phyloP scores from a whole-genome alignment of 2,329 filamentous ascomycete genomes.

The Bipolaris cookei region DNA sequence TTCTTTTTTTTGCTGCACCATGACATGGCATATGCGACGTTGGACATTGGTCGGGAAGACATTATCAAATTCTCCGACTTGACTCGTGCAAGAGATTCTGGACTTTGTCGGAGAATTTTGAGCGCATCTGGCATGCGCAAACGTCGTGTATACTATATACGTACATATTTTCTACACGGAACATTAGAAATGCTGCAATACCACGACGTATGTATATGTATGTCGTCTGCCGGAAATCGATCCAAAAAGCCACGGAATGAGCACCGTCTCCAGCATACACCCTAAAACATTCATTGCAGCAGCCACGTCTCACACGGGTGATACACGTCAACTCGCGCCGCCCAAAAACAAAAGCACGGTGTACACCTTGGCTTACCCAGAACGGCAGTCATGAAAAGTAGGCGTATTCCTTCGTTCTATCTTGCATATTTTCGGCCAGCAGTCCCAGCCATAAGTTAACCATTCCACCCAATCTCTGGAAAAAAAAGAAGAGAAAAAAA shows the following conservation, averaged over 20 bases:
- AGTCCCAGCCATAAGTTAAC: neutral
- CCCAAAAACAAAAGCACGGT: constrained; percentile 5
- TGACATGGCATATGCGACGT: neutral
- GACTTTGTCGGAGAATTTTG: too few relatives aligned
- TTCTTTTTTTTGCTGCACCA: constrained; percentile 2
- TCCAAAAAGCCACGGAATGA: neutral
- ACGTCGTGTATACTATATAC: too few relatives aligned
- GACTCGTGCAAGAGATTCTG: too few relatives aligned
- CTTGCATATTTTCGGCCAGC: neutral
- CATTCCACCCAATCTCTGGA: neutral
- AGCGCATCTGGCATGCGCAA: neutral
- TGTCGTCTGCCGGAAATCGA: neutral
- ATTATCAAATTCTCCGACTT: too few relatives aligned
- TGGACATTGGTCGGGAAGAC: neutral
- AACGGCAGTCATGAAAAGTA: constrained; percentile 13
- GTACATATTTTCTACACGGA: too few relatives aligned
- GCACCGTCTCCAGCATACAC: neutral
- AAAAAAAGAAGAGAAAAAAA: neutral
- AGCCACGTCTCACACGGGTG: neutral
- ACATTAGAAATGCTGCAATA: too few relatives aligned
- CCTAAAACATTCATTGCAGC: neutral
- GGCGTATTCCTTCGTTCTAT: constrained; percentile 16
- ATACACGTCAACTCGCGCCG: neutral
- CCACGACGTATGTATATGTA: too few relatives aligned
- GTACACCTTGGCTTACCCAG: constrained; percentile 3